These are phyloP conservation scores for Sisymbrium irio DNA, from an alignment of 345 rosid species.

Conservation along the genomic window DNA sequence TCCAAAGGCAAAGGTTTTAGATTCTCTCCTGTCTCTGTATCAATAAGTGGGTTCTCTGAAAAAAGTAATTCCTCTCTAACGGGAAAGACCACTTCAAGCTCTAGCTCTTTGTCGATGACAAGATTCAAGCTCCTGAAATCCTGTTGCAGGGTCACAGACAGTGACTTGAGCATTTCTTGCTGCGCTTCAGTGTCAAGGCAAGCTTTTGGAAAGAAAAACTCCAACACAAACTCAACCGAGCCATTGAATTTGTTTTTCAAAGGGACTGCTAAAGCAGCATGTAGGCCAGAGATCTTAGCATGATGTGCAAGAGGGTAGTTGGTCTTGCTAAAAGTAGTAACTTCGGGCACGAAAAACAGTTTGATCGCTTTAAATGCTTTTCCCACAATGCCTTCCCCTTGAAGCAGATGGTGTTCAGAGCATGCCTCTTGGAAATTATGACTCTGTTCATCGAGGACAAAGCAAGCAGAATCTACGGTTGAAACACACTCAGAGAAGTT, in stretches of 20 bases:
- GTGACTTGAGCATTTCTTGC: constrained; percentile 44
- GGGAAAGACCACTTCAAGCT: constrained; percentile 48
- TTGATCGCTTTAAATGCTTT: constrained; percentile 56
- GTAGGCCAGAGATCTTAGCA: constrained; percentile 72
- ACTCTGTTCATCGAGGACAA: constrained; percentile 47
- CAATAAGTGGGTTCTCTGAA: constrained; percentile 28
- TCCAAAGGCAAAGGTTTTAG: constrained; percentile 38
- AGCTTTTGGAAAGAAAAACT: constrained; percentile 75
- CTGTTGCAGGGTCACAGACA: constrained; percentile 50
- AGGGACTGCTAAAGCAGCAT: constrained; percentile 78
- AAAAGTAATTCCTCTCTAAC: constrained; percentile 36
- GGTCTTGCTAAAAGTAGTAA: constrained; percentile 65
- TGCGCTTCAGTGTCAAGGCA: constrained; percentile 51
- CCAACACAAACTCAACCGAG: constrained; percentile 72
- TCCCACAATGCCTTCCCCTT: constrained; percentile 86
- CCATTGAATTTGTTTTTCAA: constrained; percentile 46
- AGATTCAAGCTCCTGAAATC: constrained; percentile 51
- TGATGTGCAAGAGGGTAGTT: constrained; percentile 88
- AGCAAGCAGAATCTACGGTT: constrained; percentile 71
- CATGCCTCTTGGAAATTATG: constrained; percentile 62
- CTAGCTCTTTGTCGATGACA: constrained; percentile 51
- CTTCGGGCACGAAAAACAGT: constrained; percentile 63
- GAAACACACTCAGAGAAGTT: constrained; percentile 63
- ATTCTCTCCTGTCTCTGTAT: constrained; percentile 22
- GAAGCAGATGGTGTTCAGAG: constrained; percentile 75